Conservation (phyloP, 495 filamentous ascomycete species). For the Tuber calosporum region DNA sequence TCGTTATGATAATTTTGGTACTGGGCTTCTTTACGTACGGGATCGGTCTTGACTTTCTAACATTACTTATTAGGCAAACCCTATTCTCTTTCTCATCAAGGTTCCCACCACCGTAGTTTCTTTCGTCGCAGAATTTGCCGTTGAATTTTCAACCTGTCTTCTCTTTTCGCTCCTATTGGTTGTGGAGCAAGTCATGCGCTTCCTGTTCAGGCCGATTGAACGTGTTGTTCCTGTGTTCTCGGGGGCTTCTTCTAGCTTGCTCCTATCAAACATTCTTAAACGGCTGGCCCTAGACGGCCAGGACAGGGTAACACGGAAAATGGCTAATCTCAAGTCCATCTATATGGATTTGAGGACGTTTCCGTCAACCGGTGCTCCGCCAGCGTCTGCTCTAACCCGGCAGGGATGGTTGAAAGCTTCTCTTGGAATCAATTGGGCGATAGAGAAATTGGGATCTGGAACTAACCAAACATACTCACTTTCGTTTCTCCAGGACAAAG, state of each 20-base stretch:
- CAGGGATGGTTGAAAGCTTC: slow-evolving; percentile 35
- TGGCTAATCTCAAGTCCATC: slow-evolving; percentile 34
- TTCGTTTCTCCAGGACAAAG: slow-evolving; percentile 17
- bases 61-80: slow-evolving; percentile 57
- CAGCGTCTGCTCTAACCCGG: slow-evolving; percentile 32
- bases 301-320: slow-evolving; percentile 46
- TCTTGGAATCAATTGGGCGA: slow-evolving; percentile 23
- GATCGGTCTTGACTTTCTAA: slow-evolving; percentile 10
- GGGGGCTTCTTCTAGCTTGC: slow-evolving; percentile 44
- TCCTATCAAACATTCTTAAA: slow-evolving; percentile 43
- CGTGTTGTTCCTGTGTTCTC: slow-evolving; percentile 46
- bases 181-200: slow-evolving; percentile 46
- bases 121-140: slow-evolving; percentile 60
- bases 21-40: neutral
- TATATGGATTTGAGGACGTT: slow-evolving; percentile 29
- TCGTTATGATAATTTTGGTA: slow-evolving; percentile 56
- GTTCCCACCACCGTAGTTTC: slow-evolving; percentile 65
- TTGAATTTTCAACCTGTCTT: slow-evolving; percentile 55
- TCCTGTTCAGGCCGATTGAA: slow-evolving; percentile 47
- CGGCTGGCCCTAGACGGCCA: slow-evolving; percentile 42
- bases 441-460: slow-evolving; percentile 34
- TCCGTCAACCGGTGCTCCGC: slow-evolving; percentile 36
- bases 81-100: slow-evolving; percentile 58
- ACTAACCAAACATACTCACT: slow-evolving; percentile 26
- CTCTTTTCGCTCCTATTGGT: slow-evolving; percentile 54